A percentile compares a stretch with the other conserved stretches of the same genome.
Evolutionary conservation across 2,329 filamentous ascomycete genomes (phyloP).

Genomic region (Ophiostoma ulmi): DNA sequence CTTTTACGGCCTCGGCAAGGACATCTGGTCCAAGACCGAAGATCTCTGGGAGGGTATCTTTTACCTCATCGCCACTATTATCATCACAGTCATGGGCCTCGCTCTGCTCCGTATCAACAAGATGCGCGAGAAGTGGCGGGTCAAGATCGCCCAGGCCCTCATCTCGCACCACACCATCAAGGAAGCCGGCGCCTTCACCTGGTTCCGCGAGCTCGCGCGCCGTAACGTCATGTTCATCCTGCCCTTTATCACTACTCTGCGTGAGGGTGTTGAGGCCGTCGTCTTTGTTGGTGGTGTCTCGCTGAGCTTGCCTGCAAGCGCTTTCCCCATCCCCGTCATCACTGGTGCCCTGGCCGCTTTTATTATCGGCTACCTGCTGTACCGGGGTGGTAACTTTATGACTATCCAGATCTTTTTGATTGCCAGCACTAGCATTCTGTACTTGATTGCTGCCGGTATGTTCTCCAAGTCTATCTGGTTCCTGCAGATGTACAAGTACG

Average conservation of each 20-base stretch:
- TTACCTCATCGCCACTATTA: constrained; percentile 65
- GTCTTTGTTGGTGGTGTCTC: constrained; percentile 83
- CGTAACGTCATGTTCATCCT: constrained; percentile 83
- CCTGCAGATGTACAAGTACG: constrained; percentile 54
- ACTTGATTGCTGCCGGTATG: constrained; percentile 73
- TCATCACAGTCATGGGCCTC: constrained; percentile 77
- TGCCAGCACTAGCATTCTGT: constrained; percentile 70
- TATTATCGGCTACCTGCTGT: constrained; percentile 67
- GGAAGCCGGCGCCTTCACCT: constrained; percentile 29
- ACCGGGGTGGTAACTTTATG: constrained; percentile 38
- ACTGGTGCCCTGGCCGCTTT: constrained; percentile 63
- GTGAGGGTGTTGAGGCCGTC: constrained; percentile 81
- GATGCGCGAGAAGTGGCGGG: constrained; percentile 80
- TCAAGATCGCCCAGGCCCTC: constrained; percentile 69
- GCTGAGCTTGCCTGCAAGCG: constrained; percentile 65
- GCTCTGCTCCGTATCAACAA: constrained; percentile 77
- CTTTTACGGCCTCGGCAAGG: constrained; percentile 62
- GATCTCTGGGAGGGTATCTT: constrained; percentile 79
- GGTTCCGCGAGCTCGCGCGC: constrained; percentile 52
- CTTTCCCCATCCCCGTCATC: constrained; percentile 73
- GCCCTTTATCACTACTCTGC: constrained; percentile 80
- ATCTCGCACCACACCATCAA: constrained; percentile 43
- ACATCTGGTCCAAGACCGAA: constrained; percentile 64
- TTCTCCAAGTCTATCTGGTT: constrained; percentile 71
- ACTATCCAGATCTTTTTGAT: constrained; percentile 56